phyloP scores from a whole-genome alignment of 768 basidiomycete genomes.

The Lentinula guzmanii region DNA sequence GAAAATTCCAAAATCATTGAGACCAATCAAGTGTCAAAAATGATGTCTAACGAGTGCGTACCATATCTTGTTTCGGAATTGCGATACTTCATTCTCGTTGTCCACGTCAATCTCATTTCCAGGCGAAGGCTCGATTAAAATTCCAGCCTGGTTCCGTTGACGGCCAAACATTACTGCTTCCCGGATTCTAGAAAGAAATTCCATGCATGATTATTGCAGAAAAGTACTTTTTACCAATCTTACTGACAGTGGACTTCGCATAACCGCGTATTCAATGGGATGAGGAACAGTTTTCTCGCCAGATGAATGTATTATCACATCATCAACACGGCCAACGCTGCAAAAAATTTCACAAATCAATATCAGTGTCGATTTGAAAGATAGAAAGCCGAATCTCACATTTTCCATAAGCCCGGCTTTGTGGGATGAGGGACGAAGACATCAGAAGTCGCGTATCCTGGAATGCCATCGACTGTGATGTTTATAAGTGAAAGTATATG shows the following conservation, averaged over 20 bases:
- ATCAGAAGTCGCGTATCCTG: conserved; percentile 38
- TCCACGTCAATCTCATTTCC: conserved; percentile 23
- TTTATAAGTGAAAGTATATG: conserved; percentile 18
- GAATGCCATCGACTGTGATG: conserved; percentile 21
- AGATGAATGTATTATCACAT: conserved; percentile 22
- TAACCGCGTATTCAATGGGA: conserved; percentile 19
- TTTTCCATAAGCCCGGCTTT: conserved; percentile 26
- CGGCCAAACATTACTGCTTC: conserved; percentile 37
- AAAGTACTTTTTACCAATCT: neutral
- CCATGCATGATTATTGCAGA: neutral
- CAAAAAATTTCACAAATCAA: too few relatives aligned
- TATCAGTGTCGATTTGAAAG: conserved; percentile 22
- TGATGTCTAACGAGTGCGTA: conserved; percentile 24
- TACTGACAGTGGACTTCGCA: conserved; percentile 18
- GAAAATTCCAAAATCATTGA: neutral
- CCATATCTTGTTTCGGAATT: conserved; percentile 23
- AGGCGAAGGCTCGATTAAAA: conserved; percentile 22
- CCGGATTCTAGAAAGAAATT: neutral
- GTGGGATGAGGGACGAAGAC: conserved; percentile 38
- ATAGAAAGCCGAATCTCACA: neutral
- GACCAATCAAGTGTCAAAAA: neutral
- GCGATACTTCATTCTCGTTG: conserved; percentile 9
- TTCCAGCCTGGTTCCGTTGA: conserved; percentile 23
- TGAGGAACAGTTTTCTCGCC: conserved; percentile 27
- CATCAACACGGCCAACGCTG: conserved; percentile 24